A percentile compares a stretch with the other conserved stretches of the same genome.
These are phyloP conservation scores for Arabidopsis hybrid DNA, from an alignment of 441 rosid species.

Conservation along the genomic window DNA sequence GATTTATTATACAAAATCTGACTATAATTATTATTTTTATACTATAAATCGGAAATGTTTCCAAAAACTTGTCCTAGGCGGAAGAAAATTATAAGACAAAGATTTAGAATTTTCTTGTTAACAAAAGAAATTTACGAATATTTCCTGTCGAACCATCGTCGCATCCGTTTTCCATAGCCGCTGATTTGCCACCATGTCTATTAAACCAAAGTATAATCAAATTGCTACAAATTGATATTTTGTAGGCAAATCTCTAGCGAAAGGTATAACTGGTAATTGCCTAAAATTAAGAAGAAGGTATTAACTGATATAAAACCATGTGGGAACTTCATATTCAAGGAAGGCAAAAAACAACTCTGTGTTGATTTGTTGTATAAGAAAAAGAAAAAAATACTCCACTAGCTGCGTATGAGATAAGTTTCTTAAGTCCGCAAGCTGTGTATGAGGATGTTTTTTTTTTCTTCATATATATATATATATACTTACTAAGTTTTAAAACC, in stretches of 20 bases:
- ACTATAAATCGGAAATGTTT: too few species aligned
- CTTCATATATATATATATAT: too few species aligned
- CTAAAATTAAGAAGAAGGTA: not conserved
- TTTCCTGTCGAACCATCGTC: too few species aligned
- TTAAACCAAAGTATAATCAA: not conserved
- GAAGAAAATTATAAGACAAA: too few species aligned
- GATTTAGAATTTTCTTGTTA: too few species aligned
- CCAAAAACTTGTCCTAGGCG: too few species aligned
- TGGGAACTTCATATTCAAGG: slow-evolving; percentile 14
- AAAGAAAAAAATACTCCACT: not conserved
- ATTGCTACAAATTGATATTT: not conserved
- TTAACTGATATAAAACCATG: not conserved
- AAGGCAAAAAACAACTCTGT: not conserved
- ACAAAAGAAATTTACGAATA: too few species aligned
- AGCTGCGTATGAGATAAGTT: not conserved
- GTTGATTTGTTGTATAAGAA: not conserved
- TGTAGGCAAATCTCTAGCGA: not conserved
- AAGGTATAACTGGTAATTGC: not conserved
- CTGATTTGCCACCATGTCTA: not conserved
- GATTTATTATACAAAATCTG: too few species aligned
- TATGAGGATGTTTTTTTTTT: not conserved
- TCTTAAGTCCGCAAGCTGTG: not conserved
- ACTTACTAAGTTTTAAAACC: too few species aligned
- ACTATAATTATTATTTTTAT: too few species aligned
- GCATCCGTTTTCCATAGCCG: not conserved